Evolutionary conservation across 2,329 filamentous ascomycete genomes (phyloP), one percentile per base, ranked within the genome.

Genomic region (Penicillium paneum): DNA sequence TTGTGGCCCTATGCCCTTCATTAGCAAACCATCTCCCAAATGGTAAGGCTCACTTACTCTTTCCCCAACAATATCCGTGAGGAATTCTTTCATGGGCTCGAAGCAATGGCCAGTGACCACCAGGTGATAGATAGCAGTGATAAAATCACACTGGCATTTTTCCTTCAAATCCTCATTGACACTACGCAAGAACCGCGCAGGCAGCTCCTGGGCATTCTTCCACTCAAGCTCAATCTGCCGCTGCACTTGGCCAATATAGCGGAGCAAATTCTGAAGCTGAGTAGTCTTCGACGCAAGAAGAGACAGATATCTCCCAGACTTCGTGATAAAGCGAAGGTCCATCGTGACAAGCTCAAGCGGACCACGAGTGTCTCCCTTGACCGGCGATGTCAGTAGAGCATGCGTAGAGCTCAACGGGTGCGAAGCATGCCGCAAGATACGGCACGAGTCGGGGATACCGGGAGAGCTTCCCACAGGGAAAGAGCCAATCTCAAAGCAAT

Each of bases 251-350:
- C 85, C 85, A 41, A 96, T 81, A 68, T 99, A 97, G 45, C 91
- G 82, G 8, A 97, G 76, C 12, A 97, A 74, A 60, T 94, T 96
- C 64, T 96, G 90, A 15, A 97, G 74, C 40, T 90, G 89, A 0
- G 92, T 95, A 5, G 91, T 88, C 65, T 95, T 96, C 15, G 88
- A 91, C 0, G 92, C 88, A 12, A 97, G 79, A 5, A 96, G 80
- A 28, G 92, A 90, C 2, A 97, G 77, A 66, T 95, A 90, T 52
- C 91, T 84, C 3, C 89, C 89, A 0, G 75, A 76, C 13, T 86
- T 86, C 3, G 86, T 85, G 44, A 96, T 84, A 66, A 96, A 95
- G 0, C 87, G 84, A n/a, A 96, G 78, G 63, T 95, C 90, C 69
- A 96, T 83, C 1, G 89, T 89, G 0, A 92, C 77, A n/a, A 93